Conservation (phyloP, 805 yeast genomes). For the Suhomyces faveliae region DNA sequence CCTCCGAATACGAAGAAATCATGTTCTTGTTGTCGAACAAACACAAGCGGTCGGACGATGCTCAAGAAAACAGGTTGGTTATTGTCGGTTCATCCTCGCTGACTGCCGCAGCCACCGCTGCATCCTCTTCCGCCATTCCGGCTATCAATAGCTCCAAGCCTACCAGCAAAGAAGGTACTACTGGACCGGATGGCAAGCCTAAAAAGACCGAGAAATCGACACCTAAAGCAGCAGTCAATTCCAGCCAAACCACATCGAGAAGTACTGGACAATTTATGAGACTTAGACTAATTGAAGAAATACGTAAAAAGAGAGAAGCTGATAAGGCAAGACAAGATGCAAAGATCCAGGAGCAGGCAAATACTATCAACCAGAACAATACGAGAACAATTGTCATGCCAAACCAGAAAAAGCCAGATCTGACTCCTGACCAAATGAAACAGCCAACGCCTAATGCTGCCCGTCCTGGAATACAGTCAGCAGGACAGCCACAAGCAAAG, state of each 20-base stretch:
- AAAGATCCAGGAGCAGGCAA: slow-evolving; percentile 37
- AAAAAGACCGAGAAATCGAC: slow-evolving; percentile 18
- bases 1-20: slow-evolving; percentile 81
- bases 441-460: not conserved
- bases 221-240: slow-evolving; percentile 17
- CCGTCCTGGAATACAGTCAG: not conserved
- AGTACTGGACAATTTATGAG: slow-evolving; percentile 73
- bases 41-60: slow-evolving; percentile 38
- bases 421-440: not conserved
- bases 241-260: slow-evolving; percentile 21
- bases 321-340: slow-evolving; percentile 44
- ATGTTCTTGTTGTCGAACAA: slow-evolving; percentile 56
- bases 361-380: slow-evolving; percentile 29
- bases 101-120: slow-evolving; percentile 18
- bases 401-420: slow-evolving; percentile 12
- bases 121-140: slow-evolving; percentile 15
- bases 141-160: slow-evolving; percentile 15
- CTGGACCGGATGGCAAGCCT: slow-evolving; percentile 31
- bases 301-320: slow-evolving; percentile 60
- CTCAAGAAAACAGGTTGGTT: slow-evolving; percentile 37
- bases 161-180: slow-evolving; percentile 20
- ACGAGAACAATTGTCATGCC: slow-evolving; percentile 30
- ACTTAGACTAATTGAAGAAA: slow-evolving; percentile 82
- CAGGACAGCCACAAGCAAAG: not conserved
- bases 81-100: slow-evolving; percentile 33